A percentile compares a stretch with the other conserved stretches of the same genome.
Conservation (phyloP, 345 rosid genomes). For the Moringa oleifera region DNA sequence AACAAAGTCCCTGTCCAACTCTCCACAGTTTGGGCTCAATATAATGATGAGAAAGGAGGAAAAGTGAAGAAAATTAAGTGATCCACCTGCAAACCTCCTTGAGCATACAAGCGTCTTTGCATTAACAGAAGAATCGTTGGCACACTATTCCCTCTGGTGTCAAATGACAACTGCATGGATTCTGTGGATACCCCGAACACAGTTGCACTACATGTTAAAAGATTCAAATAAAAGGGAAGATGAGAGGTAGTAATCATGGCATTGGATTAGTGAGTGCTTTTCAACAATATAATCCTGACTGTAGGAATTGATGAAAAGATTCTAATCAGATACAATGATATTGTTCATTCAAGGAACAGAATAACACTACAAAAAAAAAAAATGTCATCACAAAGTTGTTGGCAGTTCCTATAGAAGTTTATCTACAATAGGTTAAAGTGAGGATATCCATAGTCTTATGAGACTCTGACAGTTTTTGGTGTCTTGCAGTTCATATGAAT, state of each 20-base stretch:
- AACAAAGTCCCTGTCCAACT: not conserved
- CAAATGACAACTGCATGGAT: conserved; percentile 90
- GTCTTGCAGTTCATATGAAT: not conserved
- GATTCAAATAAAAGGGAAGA: not conserved
- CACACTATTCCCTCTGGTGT: conserved; percentile 83
- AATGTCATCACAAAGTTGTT: too few relatives aligned
- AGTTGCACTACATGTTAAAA: conserved; percentile 53
- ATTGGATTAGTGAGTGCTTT: not conserved
- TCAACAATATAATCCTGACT: not conserved
- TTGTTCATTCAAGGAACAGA: too few relatives aligned
- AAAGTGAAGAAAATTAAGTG: conserved; percentile 1
- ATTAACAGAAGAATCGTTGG: conserved; percentile 81
- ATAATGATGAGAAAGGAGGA: not conserved
- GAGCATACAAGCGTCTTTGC: conserved; percentile 79
- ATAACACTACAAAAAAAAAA: too few relatives aligned
- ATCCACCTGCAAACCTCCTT: conserved; percentile 79
- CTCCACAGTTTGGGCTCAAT: not conserved
- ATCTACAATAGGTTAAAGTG: too few relatives aligned
- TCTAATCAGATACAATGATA: too few relatives aligned
- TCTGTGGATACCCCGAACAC: conserved; percentile 97
- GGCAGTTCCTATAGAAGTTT: too few relatives aligned
- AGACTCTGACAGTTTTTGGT: not conserved
- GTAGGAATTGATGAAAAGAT: not conserved
- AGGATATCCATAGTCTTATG: too few relatives aligned
- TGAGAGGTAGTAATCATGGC: not conserved